These are phyloP conservation scores for Polyporus arcularius DNA, from an alignment of 768 basidiomycete species.

Conservation along the genomic window DNA sequence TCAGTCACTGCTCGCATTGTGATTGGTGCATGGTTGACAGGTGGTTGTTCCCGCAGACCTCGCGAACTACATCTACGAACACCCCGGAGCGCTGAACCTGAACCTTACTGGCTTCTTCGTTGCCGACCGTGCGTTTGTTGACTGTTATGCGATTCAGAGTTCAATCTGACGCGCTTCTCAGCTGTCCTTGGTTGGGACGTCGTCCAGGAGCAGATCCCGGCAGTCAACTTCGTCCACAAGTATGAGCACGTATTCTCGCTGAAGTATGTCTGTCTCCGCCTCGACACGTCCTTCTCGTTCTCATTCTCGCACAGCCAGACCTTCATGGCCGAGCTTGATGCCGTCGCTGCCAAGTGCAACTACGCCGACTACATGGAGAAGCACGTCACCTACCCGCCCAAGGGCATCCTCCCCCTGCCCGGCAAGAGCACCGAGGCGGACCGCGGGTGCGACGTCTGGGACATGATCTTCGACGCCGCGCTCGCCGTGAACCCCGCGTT, in stretches of 20 bases:
- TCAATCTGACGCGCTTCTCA: not conserved
- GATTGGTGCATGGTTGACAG: not conserved
- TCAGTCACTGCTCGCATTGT: not conserved
- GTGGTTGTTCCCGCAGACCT: slow-evolving; percentile 49
- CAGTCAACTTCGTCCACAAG: slow-evolving; percentile 73
- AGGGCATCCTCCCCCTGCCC: slow-evolving; percentile 62
- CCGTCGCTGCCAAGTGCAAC: slow-evolving; percentile 53
- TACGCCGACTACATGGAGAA: slow-evolving; percentile 64
- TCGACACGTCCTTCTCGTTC: not conserved
- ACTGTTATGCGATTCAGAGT: no score
- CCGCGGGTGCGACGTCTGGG: slow-evolving; percentile 68
- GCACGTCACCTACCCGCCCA: slow-evolving; percentile 68
- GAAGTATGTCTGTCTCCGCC: slow-evolving; percentile 47
- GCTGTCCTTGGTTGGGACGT: slow-evolving; percentile 41
- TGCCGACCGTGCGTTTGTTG: slow-evolving; percentile 70
- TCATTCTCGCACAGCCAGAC: slow-evolving; percentile 47
- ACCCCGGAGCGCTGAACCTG: slow-evolving; percentile 54
- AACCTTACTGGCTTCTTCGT: slow-evolving; percentile 73
- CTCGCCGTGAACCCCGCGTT: slow-evolving; percentile 71
- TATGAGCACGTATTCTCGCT: slow-evolving; percentile 70
- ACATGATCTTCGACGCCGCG: slow-evolving; percentile 61
- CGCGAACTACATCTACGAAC: slow-evolving; percentile 70
- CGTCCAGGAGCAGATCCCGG: slow-evolving; percentile 69
- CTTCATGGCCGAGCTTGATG: slow-evolving; percentile 60
- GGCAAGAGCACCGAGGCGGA: slow-evolving; percentile 50